Base-by-base conservation (phyloP, 257 asterid species). In the Gardenia jasminoides region DNA sequence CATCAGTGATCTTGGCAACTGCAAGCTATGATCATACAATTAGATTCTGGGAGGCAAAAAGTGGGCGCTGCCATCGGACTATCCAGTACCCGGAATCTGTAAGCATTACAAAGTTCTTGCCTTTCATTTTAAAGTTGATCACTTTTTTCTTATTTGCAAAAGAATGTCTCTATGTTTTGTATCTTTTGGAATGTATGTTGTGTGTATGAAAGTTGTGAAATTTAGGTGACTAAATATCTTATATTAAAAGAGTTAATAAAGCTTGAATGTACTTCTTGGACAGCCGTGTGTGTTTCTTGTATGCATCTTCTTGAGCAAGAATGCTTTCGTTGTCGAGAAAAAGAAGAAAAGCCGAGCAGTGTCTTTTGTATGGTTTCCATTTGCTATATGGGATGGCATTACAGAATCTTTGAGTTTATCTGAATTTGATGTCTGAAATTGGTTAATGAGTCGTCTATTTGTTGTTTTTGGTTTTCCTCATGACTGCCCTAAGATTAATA, bases 21-120 rank as follows among this genome's bases (percentile, higher is more conserved):
- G 97, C 98, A 61, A 95, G 99, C 91, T 95, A 95, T 83, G 99
- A 95, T 91, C 98, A 93, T 85, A 95, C 99, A 17, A 95, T 95
- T 84, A 91, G 94, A 22, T 95, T 95, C 75, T 95, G 99, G 99
- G 99, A 95, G 82, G 98, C 98, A 0, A 92, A 93, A 78, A 92
- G 96, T 41, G 99, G 97, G 43, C 91, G 96, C 54, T 95, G 99
- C 86, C 86, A 89, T 86, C 87, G 97, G 70, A 95, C 97, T 70
- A 92, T 95, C 75, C 99, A 95, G 80, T 93, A 93, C 84, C 98
- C 97, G 16, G 99, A 93, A 88, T 95, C 99, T 41, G 99, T 92
- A 87, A 33, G 92, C 31, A 10, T 31, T 56, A n/a, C 30, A 61
- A 36, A 5, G 72, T 46, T 70, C 46, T 28, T 56, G 16, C 61